Percentiles rank a stretch among this genome's conserved stretches.
These are phyloP conservation scores for Xerocomellus intermedius DNA, from an alignment of 768 basidiomycete genomes.

Conservation along the genomic window DNA sequence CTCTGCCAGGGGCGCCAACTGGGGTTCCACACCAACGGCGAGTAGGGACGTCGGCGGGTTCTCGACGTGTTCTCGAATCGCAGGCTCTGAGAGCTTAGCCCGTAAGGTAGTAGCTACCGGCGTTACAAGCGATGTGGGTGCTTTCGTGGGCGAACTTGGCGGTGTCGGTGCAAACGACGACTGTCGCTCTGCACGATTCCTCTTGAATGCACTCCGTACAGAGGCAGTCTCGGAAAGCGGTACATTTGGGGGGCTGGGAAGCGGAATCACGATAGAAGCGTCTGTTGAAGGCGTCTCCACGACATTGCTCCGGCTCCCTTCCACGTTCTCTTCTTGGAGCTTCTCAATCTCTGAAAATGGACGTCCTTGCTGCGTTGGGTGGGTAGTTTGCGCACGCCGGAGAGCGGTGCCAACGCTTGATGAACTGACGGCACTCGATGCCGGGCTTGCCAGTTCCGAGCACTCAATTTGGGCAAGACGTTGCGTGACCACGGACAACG, in stretches of 20 bases:
- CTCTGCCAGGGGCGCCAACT: slow-evolving; percentile 30
- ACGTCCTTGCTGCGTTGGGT: slow-evolving; percentile 7
- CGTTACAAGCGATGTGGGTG: neutral
- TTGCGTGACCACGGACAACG: slow-evolving; percentile 62
- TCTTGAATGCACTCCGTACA: slow-evolving; percentile 25
- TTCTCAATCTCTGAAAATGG: slow-evolving; percentile 27
- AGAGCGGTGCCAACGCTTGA: slow-evolving; percentile 25
- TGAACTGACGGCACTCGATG: slow-evolving; percentile 19
- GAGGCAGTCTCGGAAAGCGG: slow-evolving; percentile 12
- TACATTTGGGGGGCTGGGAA: slow-evolving; percentile 15
- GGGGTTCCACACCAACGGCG: slow-evolving; percentile 11
- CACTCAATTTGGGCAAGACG: slow-evolving; percentile 61
- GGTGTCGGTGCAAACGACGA: slow-evolving; percentile 4
- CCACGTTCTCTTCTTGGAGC: slow-evolving; percentile 12
- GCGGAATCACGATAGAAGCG: slow-evolving; percentile 25
- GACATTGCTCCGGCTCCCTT: neutral
- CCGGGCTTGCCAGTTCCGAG: slow-evolving; percentile 18
- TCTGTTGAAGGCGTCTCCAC: slow-evolving; percentile 21
- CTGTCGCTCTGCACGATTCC: neutral
- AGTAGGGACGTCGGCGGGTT: slow-evolving; percentile 11
- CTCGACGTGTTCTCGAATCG: slow-evolving; percentile 18
- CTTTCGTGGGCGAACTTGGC: slow-evolving; percentile 11
- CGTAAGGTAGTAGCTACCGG: slow-evolving; percentile 8
- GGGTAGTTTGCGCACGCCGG: slow-evolving; percentile 22
- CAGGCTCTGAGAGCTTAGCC: slow-evolving; percentile 21